Evolutionary conservation across 495 filamentous ascomycete species (phyloP), one percentile per base, ranked within the genome.

Genomic region (Chaetomium cochliodes): DNA sequence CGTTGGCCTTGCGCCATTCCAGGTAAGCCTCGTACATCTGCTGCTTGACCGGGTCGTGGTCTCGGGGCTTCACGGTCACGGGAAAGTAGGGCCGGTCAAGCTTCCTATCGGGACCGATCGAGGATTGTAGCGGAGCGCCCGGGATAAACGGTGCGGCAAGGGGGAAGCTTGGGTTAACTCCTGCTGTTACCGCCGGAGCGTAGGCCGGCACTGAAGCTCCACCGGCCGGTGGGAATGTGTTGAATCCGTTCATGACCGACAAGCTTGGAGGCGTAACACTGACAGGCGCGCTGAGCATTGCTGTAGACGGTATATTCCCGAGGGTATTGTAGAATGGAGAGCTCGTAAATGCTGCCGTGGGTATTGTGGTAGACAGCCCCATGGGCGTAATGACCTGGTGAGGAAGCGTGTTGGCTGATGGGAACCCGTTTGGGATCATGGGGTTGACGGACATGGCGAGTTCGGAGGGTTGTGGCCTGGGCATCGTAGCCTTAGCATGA

Each of bases 11-110:
- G 52, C 70, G 73, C 60, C 69, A 69, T 66, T 81, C 79, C 20
- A 81, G 69, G 49, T 77, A 81, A 18, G 69, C 65, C 66, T 81
- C 79, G 62, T 79, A 81, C 41, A 69, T 57, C 55, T 76, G 74
- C 56, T 81, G 79, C 49, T 77, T 73, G 53, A 74, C 65, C 25
- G 73, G 72, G 57, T 76, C 70, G 41, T 71, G 70, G 33, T 73
- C 70, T 13, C 73, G 70, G 2, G 73, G 73, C 53, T 76, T 76
- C 20, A 65, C 63, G 6, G 72, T 76, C 6, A 76, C 72, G 0
- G 73, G 73, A 55, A 76, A 76, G 30, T 65, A 54, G 7, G 73
- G 73, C 1, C 73, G 67, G 18, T 30, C 7, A 18, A 39, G 52
- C 57, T 70, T 72, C 50, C 51, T 47, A n/a, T 69, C 64, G 13